Evolutionary conservation across 441 rosid genomes (phyloP), one percentile per base, ranked within the genome.

Genomic region (Eugenia klotzschiana): DNA sequence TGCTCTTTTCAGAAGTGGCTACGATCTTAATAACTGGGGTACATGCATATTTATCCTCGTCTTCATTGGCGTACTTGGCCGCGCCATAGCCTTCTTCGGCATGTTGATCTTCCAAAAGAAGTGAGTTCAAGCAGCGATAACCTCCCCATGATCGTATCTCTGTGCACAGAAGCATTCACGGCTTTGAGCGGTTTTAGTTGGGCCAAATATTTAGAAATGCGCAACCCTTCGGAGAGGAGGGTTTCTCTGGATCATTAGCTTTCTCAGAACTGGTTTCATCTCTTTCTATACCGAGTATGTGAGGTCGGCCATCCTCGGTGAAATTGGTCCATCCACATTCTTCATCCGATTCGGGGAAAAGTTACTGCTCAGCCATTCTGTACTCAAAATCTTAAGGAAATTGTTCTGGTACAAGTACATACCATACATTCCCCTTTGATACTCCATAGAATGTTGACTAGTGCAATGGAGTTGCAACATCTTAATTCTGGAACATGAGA

Each of bases 61-160:
- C 52, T 83, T 92, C 77, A 89, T 86, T 1, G 98, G 98, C 41
- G 12, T 84, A 7, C 64, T 86, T 57, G 85, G 91, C 88, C 96
- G 98, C 51, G 82, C 81, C 16, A 80, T 89, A 2, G 98, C 98
- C 20, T 95, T 90, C 88, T 54, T 89, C 15, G 93, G 95, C 83
- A 91, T 97, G 94, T n/a, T 95, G 57, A 92, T 90, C 82, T 91
- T 94, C 58, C 93, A 88, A 84, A 94, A 90, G 92, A 95, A 84
- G 86, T 95, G 88, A 92, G 57, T 50, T 33, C 25, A 33, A 33
- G 77, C 43, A 20, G 74, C 3, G 46, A 64, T 9, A 9, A 4
- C 43, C 25, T 64, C 2, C n/a, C 33, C 77, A 18, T 64, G 13
- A 10, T 64, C 43, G 5, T 23, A 64, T 64, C 43, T 33, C 7